Conservation (phyloP, 148 eudicot genomes). For the Chenopodium quinoa region DNA sequence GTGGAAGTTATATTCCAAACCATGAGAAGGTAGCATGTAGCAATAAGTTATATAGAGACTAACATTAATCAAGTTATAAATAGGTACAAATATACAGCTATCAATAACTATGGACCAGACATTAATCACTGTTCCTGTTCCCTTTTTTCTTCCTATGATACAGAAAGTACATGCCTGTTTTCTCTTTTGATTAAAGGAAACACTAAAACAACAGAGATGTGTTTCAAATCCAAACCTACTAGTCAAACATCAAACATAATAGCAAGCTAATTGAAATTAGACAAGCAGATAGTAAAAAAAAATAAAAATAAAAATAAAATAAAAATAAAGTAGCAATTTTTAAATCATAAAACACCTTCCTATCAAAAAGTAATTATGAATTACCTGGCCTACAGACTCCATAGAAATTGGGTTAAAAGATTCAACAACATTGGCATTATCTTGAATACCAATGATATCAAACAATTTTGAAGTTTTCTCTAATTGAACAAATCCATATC, state of each 20-base stretch:
- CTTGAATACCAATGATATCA: constrained; percentile 43
- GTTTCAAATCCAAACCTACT: constrained; percentile 1
- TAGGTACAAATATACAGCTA: background rate
- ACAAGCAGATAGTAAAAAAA: background rate
- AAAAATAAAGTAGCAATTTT: constrained; percentile 9
- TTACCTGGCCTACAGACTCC: constrained; percentile 89
- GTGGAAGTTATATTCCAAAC: background rate
- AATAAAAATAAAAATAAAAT: background rate
- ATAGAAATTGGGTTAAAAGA: constrained; percentile 70
- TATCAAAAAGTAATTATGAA: background rate
- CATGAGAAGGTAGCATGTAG: background rate
- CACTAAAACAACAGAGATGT: background rate
- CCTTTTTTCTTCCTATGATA: background rate
- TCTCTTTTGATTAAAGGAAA: background rate
- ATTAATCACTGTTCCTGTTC: background rate
- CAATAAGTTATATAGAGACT: background rate
- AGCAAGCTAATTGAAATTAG: background rate
- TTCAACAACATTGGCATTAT: constrained; percentile 36
- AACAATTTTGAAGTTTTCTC: constrained; percentile 50
- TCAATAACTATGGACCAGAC: background rate
- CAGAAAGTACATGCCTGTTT: background rate
- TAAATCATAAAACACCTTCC: background rate
- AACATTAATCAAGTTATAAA: background rate
- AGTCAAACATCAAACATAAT: background rate
- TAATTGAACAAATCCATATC: constrained; percentile 65